Conservation (phyloP, 495 filamentous ascomycete species). For the Neurospora sp. region DNA sequence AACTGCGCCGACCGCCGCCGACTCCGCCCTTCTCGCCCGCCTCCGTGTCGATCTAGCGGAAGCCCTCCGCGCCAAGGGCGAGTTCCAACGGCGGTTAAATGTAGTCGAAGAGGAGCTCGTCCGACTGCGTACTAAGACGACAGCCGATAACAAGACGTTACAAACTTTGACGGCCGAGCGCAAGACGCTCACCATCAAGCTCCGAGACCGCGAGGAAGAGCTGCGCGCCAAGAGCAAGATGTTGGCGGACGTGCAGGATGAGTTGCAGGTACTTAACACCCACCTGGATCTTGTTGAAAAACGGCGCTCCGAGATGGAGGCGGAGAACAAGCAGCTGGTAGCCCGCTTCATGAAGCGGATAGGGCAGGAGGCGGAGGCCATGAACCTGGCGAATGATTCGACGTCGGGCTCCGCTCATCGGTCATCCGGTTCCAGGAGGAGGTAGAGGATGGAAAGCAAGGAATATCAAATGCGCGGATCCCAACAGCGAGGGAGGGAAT, state of each 20-base stretch:
- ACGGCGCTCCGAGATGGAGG: constrained; percentile 51
- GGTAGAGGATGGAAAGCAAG: neutral
- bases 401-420: neutral
- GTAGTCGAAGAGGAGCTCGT: constrained; percentile 50
- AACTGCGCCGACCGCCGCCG: constrained; percentile 15
- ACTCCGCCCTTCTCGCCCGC: constrained; percentile 30
- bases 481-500: neutral
- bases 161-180: constrained; percentile 53
- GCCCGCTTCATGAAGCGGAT: constrained; percentile 86
- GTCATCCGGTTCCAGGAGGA: neutral
- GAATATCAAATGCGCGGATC: neutral
- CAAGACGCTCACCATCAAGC: constrained; percentile 44
- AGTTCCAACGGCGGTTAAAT: constrained; percentile 52
- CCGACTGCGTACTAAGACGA: constrained; percentile 46
- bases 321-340: constrained; percentile 83
- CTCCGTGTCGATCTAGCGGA: constrained; percentile 56
- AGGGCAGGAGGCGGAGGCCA: constrained; percentile 73
- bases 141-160: constrained; percentile 47
- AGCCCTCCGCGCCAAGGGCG: constrained; percentile 61
- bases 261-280: constrained; percentile 73
- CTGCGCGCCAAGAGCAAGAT: constrained; percentile 70
- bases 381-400: constrained; percentile 56
- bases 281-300: constrained; percentile 81
- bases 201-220: constrained; percentile 80
- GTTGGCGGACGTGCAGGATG: constrained; percentile 83